Base-by-base conservation (phyloP, 2,329 filamentous ascomycete genomes). In the Fusarium sp. region DNA sequence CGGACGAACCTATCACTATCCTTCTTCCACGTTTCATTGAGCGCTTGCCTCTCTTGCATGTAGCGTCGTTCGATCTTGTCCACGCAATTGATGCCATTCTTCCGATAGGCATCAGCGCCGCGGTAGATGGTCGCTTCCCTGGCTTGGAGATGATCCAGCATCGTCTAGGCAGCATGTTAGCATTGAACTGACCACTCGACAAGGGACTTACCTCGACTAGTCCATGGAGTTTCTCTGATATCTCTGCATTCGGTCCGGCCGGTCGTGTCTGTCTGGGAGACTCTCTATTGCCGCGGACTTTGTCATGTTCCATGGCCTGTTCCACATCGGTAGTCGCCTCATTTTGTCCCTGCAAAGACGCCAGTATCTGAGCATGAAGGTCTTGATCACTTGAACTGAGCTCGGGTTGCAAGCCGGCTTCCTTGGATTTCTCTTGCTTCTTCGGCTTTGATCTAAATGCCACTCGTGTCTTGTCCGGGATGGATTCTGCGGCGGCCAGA, bases 151-250 rank as follows among this genome's bases (percentile, higher is more conserved):
- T 75, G 75, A 36, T 44, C 49, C 52, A 76, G 55, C 57, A 80
- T 66, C 58, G 56, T 71, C 79, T 77, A 50, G 54, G 45, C 45
- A 72, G 41, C 39, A 50, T 68, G 41, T 76, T 44, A 76, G 70
- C 54, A 59, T 39, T 20, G 29, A 8, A 29, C 31, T 20, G 44
- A 3, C 11, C 5, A 35, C 31, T 11, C 20, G 4, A 12, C n/a
- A 58, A 29, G 14, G 20, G n/a, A 36, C 76, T 68, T 67, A 80
- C 79, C 45, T 77, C 70, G 20, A 79, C 70, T 20, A 77, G 45
- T 14, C 41, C 63, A 38, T 79, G 72, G 14, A 80, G 47, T 42
- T 67, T 68, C 27, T 59, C 58, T 29, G 59, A 54, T 44, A 76
- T 45, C 29, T 70, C 65, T 6, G 65, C 52, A 25, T 33, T 46